A percentile compares a stretch with the other conserved stretches of the same genome.
These are phyloP conservation scores for Cryptococcus jaspeensis DNA, from an alignment of 1,284 basidiomycete species.

Conservation along the genomic window DNA sequence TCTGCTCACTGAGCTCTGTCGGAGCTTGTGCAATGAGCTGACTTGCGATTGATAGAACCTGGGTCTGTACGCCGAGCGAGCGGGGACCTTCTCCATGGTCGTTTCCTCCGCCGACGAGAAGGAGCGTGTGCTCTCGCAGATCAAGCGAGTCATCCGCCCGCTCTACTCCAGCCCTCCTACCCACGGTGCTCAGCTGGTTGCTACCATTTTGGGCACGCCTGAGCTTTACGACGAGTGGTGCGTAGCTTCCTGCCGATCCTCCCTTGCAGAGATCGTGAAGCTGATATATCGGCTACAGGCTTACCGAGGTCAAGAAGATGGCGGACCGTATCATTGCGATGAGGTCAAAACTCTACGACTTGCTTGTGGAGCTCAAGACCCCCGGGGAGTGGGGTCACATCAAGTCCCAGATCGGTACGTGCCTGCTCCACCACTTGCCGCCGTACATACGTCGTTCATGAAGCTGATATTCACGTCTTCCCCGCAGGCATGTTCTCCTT, in stretches of 20 bases:
- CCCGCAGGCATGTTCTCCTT: constrained; percentile 61
- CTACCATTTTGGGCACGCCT: constrained; percentile 72
- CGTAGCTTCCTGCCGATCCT: constrained; percentile 10
- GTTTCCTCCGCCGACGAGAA: constrained; percentile 74
- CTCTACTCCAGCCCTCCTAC: constrained; percentile 96
- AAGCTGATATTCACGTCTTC: background rate
- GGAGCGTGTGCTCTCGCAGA: constrained; percentile 83
- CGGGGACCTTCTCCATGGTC: constrained; percentile 86
- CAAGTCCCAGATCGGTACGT: constrained; percentile 79
- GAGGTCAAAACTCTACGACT: constrained; percentile 79
- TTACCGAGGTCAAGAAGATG: constrained; percentile 89
- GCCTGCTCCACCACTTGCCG: too few species aligned
- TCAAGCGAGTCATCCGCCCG: constrained; percentile 94
- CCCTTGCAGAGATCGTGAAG: background rate
- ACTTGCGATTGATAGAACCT: constrained; percentile 65
- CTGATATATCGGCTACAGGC: constrained; percentile 42
- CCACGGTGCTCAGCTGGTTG: constrained; percentile 81
- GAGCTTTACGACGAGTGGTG: constrained; percentile 81
- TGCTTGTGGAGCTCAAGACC: constrained; percentile 79
- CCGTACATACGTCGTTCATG: too few species aligned
- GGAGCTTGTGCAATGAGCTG: constrained; percentile 2
- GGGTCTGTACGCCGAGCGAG: constrained; percentile 95
- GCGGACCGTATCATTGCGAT: constrained; percentile 94
- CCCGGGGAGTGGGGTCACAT: constrained; percentile 96
- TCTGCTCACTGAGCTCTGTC: background rate